These are phyloP conservation scores for Neonectria ditissima DNA, from an alignment of 2,329 filamentous ascomycete species.

Conservation along the genomic window DNA sequence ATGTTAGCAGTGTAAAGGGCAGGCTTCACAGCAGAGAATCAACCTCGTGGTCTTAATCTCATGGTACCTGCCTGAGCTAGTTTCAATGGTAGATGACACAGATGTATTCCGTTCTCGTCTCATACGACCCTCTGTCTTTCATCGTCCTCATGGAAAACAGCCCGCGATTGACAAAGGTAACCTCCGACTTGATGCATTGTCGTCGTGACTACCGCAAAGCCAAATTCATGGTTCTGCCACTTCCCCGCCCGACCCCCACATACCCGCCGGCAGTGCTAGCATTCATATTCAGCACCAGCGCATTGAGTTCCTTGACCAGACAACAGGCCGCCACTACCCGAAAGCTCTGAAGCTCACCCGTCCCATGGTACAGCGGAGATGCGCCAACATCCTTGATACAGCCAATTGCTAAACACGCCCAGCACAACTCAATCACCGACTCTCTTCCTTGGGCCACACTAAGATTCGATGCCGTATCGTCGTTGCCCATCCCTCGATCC, in stretches of 20 bases:
- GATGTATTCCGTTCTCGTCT: no score
- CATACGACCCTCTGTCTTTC: no score
- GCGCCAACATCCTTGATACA: slow-evolving; percentile 26
- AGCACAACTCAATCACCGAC: slow-evolving; percentile 49
- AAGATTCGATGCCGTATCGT: slow-evolving; percentile 23
- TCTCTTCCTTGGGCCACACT: slow-evolving; percentile 30
- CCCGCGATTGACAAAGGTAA: no score
- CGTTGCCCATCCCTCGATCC: slow-evolving; percentile 31
- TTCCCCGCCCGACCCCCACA: slow-evolving; percentile 39
- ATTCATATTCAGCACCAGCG: slow-evolving; percentile 26
- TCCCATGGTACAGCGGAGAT: slow-evolving; percentile 25
- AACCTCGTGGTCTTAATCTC: no score
- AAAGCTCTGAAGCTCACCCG: slow-evolving; percentile 50
- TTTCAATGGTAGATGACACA: no score
- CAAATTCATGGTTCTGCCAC: slow-evolving; percentile 29
- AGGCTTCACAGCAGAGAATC: no score
- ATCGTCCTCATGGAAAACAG: no score
- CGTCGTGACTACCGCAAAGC: slow-evolving; percentile 30
- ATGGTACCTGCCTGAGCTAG: no score
- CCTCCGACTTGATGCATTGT: no score
- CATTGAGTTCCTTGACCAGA: slow-evolving; percentile 45
- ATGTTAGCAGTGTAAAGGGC: no score
- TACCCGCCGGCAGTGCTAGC: slow-evolving; percentile 38
- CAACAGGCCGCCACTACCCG: slow-evolving; percentile 53
- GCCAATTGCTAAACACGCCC: slow-evolving; percentile 50